These are phyloP conservation scores for Suillus cothurnatus DNA, from an alignment of 768 basidiomycete genomes.

Conservation along the genomic window DNA sequence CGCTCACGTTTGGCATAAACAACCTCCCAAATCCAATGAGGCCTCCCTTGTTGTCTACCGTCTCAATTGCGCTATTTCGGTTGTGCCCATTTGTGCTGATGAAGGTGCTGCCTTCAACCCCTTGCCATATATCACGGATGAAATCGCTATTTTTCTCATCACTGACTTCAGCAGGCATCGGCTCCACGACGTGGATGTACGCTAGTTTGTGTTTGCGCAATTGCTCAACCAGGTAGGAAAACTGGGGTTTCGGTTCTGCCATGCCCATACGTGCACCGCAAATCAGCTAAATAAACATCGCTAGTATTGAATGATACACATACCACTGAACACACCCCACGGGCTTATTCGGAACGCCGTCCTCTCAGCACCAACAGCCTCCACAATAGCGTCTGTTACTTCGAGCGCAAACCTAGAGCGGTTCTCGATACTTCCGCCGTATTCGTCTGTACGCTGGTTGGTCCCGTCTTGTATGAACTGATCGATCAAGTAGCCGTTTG, in stretches of 20 bases:
- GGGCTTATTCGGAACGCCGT: constrained; percentile 60
- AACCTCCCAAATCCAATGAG: constrained; percentile 40
- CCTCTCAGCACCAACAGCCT: constrained; percentile 55
- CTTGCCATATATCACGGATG: constrained; percentile 45
- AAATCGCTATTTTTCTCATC: constrained; percentile 41
- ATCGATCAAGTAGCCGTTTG: constrained; percentile 52
- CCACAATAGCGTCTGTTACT: constrained; percentile 51
- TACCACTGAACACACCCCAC: constrained; percentile 39
- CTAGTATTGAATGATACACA: neutral
- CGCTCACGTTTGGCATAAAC: constrained; percentile 42
- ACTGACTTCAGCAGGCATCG: constrained; percentile 24
- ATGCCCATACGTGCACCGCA: constrained; percentile 48
- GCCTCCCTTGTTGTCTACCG: constrained; percentile 36
- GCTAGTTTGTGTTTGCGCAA: constrained; percentile 44
- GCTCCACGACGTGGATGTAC: constrained; percentile 55
- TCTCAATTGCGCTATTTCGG: constrained; percentile 39
- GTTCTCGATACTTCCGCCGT: constrained; percentile 67
- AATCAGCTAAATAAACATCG: constrained; percentile 18
- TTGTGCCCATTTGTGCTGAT: constrained; percentile 50
- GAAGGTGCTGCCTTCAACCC: constrained; percentile 32
- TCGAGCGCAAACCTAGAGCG: constrained; percentile 59
- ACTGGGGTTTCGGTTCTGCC: constrained; percentile 57
- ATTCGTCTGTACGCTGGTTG: constrained; percentile 63
- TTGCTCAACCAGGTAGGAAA: constrained; percentile 47
- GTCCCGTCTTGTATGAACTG: constrained; percentile 63